Evolutionary conservation across 352 stramenopile genomes (phyloP), one percentile per base, ranked within the genome.

Genomic region (Pythium sp.): DNA sequence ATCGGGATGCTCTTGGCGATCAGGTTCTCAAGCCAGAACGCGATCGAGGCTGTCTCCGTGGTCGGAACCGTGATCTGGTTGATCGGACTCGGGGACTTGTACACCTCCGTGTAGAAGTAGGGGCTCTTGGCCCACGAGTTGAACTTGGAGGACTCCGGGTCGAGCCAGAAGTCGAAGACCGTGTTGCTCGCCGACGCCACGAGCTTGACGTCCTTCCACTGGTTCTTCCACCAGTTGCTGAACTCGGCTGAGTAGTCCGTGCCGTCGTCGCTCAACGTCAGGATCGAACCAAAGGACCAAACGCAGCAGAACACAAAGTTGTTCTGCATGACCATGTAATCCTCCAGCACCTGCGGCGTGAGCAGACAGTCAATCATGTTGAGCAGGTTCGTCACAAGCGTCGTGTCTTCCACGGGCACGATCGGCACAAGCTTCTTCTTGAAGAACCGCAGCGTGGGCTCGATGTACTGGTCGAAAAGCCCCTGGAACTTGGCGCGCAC

Each of bases 131-230:
- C 90, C 96, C 96, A 99, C 36, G 90, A 92, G 43, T 95, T 97
- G 73, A 99, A 98, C 60, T 91, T 91, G 61, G 90, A 93, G 14
- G 80, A 81, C 46, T 97, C 89, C 0, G 93, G 89, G 67, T 99
- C 92, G 15, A 99, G 89, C 90, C 92, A 99, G 70, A 98, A 99
- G 76, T 99, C 97, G 69, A 99, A 99, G 30, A 99, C 92, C 5
- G 94, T 98, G 65, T 98, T 97, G 72, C 95, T 95, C 6, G 87
- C 88, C 0, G 82, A 94, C 20, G 84, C 87, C 9, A 96, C 96
- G 32, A 99, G 89, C 72, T 98, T 98, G 8, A 99, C 93, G 67
- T 96, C 87, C 64, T 98, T 98, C 90, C 95, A 99, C 67, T 98
- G 90, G 41, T 90, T 89, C 62, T 96, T 94, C 95, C 95, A 99